Base-by-base conservation (phyloP, 441 rosid species). In the Syzygium syzygioides region DNA sequence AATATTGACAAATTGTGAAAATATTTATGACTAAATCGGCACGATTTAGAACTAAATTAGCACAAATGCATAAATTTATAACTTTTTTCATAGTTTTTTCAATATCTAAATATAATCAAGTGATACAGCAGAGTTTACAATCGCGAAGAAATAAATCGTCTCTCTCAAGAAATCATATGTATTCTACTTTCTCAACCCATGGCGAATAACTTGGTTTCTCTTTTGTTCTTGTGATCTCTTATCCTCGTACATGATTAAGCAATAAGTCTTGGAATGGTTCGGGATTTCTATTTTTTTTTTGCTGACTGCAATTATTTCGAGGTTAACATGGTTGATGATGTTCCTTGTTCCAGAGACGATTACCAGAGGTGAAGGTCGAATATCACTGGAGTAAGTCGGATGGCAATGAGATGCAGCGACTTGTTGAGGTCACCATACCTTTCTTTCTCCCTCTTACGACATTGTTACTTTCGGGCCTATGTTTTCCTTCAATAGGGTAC, bases 401-500 rank as follows among this genome's bases (percentile, higher is more conserved):
- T 55, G 9, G 19, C 57, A 19, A 55, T 19, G 57, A 55, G 25
- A 20, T 55, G 57, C 57, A 55, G 10, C 57, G 23, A 55, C 57
- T 18, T 55, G 9, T 19, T 55, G 57, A 55, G 57, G 56, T 55
- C 20, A 55, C 20, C 55, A 54, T 15, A 54, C 55, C 55, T 54
- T 54, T 54, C 18, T 54, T 54, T 54, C 55, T 54, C 55, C 19
- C 19, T 54, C 55, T 54, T 54, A 54, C 64, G 4, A 0, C 30
- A 26, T 59, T 0, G 13, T 60, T 60, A 0, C 0, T 60, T 60
- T 0, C 2, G 6, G 4, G 32, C 66, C 66, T 3, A 28, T 60
- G 32, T 60, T 60, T 60, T 28, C 32, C 66, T 28, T 32, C 0
- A 6, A 60, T 14, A 60, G 32, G 0, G 32, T 28, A 56, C 28